Conservation (phyloP, 2,329 filamentous ascomycete species). For the Shiraia bambusicola region DNA sequence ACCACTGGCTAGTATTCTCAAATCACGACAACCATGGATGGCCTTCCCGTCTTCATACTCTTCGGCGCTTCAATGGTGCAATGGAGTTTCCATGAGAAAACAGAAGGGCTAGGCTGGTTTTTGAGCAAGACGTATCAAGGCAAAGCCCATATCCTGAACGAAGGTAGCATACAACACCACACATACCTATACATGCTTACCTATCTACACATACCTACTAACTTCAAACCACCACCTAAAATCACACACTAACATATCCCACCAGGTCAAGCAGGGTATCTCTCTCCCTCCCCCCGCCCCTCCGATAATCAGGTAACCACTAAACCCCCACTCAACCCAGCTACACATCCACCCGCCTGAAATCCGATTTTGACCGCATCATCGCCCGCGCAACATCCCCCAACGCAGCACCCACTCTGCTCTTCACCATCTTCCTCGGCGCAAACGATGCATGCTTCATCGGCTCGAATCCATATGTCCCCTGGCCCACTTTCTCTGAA, state of each 20-base stretch:
- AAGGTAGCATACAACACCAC: constrained; percentile 17
- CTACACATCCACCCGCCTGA: constrained; percentile 31
- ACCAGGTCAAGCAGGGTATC: constrained; percentile 30
- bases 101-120: constrained; percentile 24
- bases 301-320: background rate
- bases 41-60: constrained; percentile 23
- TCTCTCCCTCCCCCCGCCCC: background rate
- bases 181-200: background rate
- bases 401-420: constrained; percentile 29
- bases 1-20: too few relatives aligned
- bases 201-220: background rate
- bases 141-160: constrained; percentile 24
- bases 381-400: constrained; percentile 21
- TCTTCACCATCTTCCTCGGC: constrained; percentile 46
- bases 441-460: constrained; percentile 44
- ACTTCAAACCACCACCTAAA: too few relatives aligned
- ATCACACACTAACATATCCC: background rate
- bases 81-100: constrained; percentile 25
- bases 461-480: constrained; percentile 28
- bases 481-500: constrained; percentile 35
- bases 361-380: constrained; percentile 27
- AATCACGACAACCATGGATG: constrained; percentile 1
- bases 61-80: constrained; percentile 29
- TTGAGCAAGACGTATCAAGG: constrained; percentile 15
- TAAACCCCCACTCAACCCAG: constrained; percentile 11